A percentile compares a stretch with the other conserved stretches of the same genome.
Conservation (phyloP, 345 rosid species). For the Aegle marmelos region DNA sequence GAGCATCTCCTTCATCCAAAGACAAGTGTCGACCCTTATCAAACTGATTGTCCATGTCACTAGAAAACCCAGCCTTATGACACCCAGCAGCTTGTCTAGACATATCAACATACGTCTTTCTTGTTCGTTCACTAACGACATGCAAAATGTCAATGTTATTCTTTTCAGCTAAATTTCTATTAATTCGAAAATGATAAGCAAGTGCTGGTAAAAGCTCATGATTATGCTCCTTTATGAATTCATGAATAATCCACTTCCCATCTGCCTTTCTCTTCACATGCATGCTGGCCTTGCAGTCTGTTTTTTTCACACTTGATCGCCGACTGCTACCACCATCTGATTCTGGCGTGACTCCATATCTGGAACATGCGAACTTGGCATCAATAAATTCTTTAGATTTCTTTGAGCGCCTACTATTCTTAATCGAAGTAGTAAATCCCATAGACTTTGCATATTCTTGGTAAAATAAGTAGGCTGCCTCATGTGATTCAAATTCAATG, state of each 20-base stretch:
- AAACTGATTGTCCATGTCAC: conserved; percentile 19
- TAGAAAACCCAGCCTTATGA: conserved; percentile 1
- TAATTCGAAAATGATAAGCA: conserved; percentile 38
- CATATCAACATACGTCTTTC: conserved; percentile 41
- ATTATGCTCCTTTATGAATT: conserved; percentile 23
- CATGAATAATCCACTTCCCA: conserved; percentile 42
- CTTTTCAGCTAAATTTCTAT: conserved; percentile 34
- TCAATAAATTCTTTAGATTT: conserved; percentile 38
- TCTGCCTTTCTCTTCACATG: conserved; percentile 37
- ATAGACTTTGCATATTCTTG: conserved; percentile 42
- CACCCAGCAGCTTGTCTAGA: conserved; percentile 26
- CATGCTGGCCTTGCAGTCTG: conserved; percentile 46
- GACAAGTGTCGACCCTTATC: conserved; percentile 25
- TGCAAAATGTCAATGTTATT: conserved; percentile 36
- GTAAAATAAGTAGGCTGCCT: conserved; percentile 34
- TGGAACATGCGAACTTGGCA: conserved; percentile 27
- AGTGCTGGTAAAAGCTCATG: conserved; percentile 40
- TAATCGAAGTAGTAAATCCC: conserved; percentile 39
- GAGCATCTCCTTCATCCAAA: conserved; percentile 43
- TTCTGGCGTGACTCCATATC: conserved; percentile 38
- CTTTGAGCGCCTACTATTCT: conserved; percentile 40
- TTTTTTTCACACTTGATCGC: conserved; percentile 34
- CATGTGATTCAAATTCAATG: conserved; percentile 39
- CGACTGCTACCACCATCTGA: conserved; percentile 34
- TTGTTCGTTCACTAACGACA: conserved; percentile 41